These are phyloP conservation scores for Phytophthora lateralis DNA, from an alignment of 352 stramenopile genomes.

Conservation along the genomic window DNA sequence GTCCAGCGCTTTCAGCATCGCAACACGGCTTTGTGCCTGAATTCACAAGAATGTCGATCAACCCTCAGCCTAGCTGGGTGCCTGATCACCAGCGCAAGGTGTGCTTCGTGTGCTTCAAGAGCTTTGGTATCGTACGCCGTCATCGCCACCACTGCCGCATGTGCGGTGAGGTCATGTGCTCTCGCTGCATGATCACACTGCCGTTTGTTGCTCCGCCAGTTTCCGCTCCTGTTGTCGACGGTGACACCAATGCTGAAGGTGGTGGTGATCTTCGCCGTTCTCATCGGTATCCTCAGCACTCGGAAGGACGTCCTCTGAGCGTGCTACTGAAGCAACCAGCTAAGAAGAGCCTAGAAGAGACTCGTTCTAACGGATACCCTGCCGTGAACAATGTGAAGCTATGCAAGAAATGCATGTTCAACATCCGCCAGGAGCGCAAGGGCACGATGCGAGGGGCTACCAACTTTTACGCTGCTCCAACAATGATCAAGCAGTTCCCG, in stretches of 20 bases:
- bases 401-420: slow-evolving; percentile 82
- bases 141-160: slow-evolving; percentile 80
- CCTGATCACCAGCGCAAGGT: slow-evolving; percentile 64
- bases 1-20: slow-evolving; percentile 30
- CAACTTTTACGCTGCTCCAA: slow-evolving; percentile 54
- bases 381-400: slow-evolving; percentile 74
- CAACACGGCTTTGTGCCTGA: slow-evolving; percentile 26
- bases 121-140: slow-evolving; percentile 61
- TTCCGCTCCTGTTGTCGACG: slow-evolving; percentile 27
- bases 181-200: slow-evolving; percentile 68
- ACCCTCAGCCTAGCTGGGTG: slow-evolving; percentile 56
- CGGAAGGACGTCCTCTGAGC: slow-evolving; percentile 27
- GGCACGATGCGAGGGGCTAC: slow-evolving; percentile 47
- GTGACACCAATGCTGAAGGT: neutral
- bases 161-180: slow-evolving; percentile 80
- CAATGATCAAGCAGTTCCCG: slow-evolving; percentile 60
- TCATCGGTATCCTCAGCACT: slow-evolving; percentile 20
- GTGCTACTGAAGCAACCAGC: slow-evolving; percentile 44
- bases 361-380: slow-evolving; percentile 52
- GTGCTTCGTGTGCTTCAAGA: slow-evolving; percentile 75
- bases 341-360: slow-evolving; percentile 49
- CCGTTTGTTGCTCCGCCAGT: slow-evolving; percentile 53
- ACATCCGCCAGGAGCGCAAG: slow-evolving; percentile 67
- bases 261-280: slow-evolving; percentile 5
- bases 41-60: slow-evolving; percentile 34